Conservation (phyloP, 179 eudicot genomes). For the Beta lomatogona region DNA sequence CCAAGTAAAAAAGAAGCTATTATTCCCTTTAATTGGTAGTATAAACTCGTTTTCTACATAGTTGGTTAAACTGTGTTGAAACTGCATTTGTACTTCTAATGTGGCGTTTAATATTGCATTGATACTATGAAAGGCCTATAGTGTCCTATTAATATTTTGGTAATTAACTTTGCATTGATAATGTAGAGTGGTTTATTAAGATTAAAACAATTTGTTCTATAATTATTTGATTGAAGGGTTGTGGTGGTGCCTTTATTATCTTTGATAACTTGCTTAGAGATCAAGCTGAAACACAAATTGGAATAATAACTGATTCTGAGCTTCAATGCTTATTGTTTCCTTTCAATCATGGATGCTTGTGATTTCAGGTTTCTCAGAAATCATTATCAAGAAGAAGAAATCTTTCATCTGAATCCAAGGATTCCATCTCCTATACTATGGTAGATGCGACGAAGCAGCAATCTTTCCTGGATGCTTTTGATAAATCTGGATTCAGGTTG, state of each 20-base stretch:
- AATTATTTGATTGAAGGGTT: not conserved
- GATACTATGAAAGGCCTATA: not conserved
- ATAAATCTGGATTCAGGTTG: conserved; percentile 65
- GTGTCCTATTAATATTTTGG: not conserved
- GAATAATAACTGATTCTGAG: not conserved
- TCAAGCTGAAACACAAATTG: not conserved
- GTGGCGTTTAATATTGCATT: not conserved
- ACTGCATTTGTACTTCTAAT: not conserved
- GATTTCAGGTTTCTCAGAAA: conserved; percentile 71
- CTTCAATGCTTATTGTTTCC: not conserved
- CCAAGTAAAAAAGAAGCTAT: too few relatives aligned
- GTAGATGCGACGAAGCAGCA: conserved; percentile 74
- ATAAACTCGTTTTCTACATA: not conserved
- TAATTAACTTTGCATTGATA: not conserved
- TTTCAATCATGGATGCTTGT: not conserved
- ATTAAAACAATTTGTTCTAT: not conserved
- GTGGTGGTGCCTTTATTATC: not conserved
- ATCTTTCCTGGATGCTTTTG: conserved; percentile 61
- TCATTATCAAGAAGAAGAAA: conserved; percentile 58
- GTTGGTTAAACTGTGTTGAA: not conserved
- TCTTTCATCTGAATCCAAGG: conserved; percentile 45
- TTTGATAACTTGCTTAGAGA: not conserved
- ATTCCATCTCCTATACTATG: conserved; percentile 62
- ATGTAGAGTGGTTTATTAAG: not conserved
- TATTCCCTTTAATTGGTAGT: not conserved